A percentile compares a stretch with the other conserved stretches of the same genome.
Conservation (phyloP, 2,329 filamentous ascomycete genomes). For the Colletotrichum abscissum region DNA sequence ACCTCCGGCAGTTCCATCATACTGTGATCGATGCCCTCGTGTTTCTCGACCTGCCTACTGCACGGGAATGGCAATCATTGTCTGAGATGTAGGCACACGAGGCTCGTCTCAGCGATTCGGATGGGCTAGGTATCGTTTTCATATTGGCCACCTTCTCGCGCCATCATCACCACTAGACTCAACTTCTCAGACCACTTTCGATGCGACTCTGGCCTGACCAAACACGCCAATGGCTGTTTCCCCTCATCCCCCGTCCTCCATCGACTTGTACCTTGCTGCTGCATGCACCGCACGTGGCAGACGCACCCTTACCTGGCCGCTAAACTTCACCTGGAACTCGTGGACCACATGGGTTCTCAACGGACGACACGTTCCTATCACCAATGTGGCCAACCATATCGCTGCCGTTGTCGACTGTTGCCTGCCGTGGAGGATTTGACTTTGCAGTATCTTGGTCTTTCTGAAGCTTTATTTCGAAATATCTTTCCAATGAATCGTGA, state of each 20-base stretch:
- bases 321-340: conserved; percentile 7
- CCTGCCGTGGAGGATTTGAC: neutral
- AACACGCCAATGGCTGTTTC: conserved; percentile 17
- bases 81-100: conserved; percentile 2
- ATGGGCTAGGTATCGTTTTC: neutral
- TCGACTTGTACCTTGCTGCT: conserved; percentile 1
- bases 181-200: conserved; percentile 27
- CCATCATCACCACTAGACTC: conserved; percentile 8
- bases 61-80: conserved; percentile 8
- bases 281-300: conserved; percentile 34
- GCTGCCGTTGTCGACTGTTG: neutral
- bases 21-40: neutral
- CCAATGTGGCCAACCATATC: neutral
- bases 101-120: conserved; percentile 24
- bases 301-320: conserved; percentile 9
- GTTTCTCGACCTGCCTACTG: neutral
- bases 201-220: conserved; percentile 11
- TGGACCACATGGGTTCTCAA: conserved; percentile 10
- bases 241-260: conserved; percentile 14
- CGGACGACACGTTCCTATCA: conserved; percentile 9
- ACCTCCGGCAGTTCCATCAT: neutral
- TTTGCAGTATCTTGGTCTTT: neutral
- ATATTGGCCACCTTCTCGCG: neutral
- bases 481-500: neutral
- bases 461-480: neutral